Conservation (phyloP, 495 filamentous ascomycete species). For the Mycothermus thermophilus region DNA sequence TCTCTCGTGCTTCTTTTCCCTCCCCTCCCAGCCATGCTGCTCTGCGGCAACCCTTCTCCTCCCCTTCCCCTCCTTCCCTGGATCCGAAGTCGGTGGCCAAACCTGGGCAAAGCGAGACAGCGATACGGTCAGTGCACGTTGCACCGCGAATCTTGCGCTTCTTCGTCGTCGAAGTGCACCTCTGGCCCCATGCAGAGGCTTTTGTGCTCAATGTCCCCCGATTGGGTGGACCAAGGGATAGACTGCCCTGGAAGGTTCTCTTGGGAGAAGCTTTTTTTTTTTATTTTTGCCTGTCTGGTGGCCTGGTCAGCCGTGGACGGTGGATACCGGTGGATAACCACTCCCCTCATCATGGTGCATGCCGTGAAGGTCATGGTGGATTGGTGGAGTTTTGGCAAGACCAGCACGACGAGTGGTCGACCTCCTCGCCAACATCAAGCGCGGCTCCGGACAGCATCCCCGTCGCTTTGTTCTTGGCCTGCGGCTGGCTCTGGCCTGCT, state of each 20-base stretch:
- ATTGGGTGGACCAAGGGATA: constrained; percentile 4
- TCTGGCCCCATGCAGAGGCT: not conserved
- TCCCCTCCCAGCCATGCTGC: too few relatives aligned
- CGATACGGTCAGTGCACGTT: not conserved
- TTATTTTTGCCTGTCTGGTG: too few relatives aligned
- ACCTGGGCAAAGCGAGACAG: too few relatives aligned
- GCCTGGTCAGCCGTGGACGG: constrained; percentile 3
- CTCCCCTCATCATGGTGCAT: constrained; percentile 1
- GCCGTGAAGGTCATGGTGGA: not conserved
- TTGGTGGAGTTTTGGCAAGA: not conserved
- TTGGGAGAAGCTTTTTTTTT: constrained; percentile 3
- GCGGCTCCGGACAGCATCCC: too few relatives aligned
- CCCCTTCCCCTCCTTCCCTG: not conserved
- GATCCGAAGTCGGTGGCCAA: constrained; percentile 8
- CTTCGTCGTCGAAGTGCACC: not conserved
- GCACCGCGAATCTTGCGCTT: too few relatives aligned
- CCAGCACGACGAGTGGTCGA: constrained; percentile 3
- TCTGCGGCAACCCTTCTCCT: too few relatives aligned
- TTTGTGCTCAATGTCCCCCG: constrained; percentile 1
- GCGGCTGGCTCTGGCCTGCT: too few relatives aligned
- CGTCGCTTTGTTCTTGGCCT: constrained; percentile 5
- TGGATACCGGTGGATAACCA: constrained; percentile 6
- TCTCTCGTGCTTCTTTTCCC: not conserved
- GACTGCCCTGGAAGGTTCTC: too few relatives aligned
- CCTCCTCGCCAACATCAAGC: constrained; percentile 3